A percentile compares a stretch with the other conserved stretches of the same genome.
phyloP scores from a whole-genome alignment of 1,284 basidiomycete species.

The Fomitopsis palustris region DNA sequence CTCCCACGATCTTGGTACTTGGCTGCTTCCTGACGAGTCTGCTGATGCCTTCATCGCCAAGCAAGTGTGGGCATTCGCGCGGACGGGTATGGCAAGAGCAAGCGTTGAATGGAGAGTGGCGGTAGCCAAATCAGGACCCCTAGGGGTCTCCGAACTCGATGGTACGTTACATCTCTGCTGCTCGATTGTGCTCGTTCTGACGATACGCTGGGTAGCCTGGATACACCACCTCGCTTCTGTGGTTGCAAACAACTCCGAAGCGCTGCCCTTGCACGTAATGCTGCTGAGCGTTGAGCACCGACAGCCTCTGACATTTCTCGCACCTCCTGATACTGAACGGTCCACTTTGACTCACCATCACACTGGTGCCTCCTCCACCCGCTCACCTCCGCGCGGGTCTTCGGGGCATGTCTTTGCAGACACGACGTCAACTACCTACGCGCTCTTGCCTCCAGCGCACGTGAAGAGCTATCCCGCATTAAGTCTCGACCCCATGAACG shows the following conservation, averaged over 20 bases:
- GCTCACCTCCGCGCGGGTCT: slow-evolving; percentile 10
- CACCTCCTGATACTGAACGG: slow-evolving; percentile 8
- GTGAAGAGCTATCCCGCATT: slow-evolving; percentile 36
- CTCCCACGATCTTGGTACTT: slow-evolving; percentile 60
- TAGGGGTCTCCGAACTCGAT: slow-evolving; percentile 57
- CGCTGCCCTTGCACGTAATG: slow-evolving; percentile 49
- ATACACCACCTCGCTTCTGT: slow-evolving; percentile 42
- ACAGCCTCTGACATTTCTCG: slow-evolving; percentile 46
- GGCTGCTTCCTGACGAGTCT: slow-evolving; percentile 49
- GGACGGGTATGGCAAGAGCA: slow-evolving; percentile 54
- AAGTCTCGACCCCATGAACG: slow-evolving; percentile 11
- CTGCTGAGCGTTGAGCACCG: slow-evolving; percentile 54
- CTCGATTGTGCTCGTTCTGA: slow-evolving; percentile 5
- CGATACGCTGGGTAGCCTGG: slow-evolving; percentile 52
- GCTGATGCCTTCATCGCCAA: slow-evolving; percentile 40
- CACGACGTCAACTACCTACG: slow-evolving; percentile 47
- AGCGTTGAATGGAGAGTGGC: slow-evolving; percentile 79
- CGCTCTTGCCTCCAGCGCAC: slow-evolving; percentile 37
- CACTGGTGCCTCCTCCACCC: slow-evolving; percentile 13
- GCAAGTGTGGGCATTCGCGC: slow-evolving; percentile 66
- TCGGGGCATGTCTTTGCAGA: slow-evolving; percentile 24
- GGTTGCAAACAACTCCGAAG: slow-evolving; percentile 30
- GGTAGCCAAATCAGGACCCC: slow-evolving; percentile 60
- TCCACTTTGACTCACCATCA: slow-evolving; percentile 11
- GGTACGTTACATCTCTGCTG: slow-evolving; percentile 41